Conservation (phyloP, 1,139 yeast genomes). For the Candida frijolesensis region DNA sequence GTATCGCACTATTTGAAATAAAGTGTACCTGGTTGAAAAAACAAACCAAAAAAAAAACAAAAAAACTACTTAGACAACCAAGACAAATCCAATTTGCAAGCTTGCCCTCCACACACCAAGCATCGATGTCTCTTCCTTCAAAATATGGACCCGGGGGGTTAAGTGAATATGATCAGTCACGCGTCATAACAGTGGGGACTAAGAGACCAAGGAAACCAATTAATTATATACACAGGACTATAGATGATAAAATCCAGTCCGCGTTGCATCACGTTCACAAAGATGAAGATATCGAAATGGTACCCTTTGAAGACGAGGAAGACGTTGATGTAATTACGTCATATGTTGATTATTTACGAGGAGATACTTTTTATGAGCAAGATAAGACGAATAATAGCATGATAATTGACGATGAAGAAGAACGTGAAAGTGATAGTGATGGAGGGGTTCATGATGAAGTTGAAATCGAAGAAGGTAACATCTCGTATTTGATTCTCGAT, state of each 20-base stretch:
- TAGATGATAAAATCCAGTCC: slow-evolving; percentile 36
- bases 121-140: slow-evolving; percentile 38
- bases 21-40: too few relatives aligned
- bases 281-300: slow-evolving; percentile 53
- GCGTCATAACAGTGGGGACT: slow-evolving; percentile 37
- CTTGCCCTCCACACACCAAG: too few relatives aligned
- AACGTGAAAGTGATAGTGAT: slow-evolving; percentile 16
- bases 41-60: too few relatives aligned
- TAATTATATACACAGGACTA: slow-evolving; percentile 29
- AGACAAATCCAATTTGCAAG: too few relatives aligned
- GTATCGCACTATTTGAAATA: too few relatives aligned
- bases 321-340: slow-evolving; percentile 51
- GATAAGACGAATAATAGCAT: slow-evolving; percentile 5
- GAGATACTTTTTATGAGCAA: slow-evolving; percentile 4
- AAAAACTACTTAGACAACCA: too few relatives aligned
- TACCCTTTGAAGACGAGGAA: slow-evolving; percentile 48
- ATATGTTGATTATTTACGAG: slow-evolving; percentile 22
- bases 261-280: slow-evolving; percentile 20
- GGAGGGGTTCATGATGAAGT: slow-evolving; percentile 6
- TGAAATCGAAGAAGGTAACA: slow-evolving; percentile 23
- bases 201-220: slow-evolving; percentile 20
- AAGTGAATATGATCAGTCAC: slow-evolving; percentile 26
- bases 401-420: slow-evolving; percentile 21
- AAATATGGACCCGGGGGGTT: slow-evolving; percentile 48
- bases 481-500: slow-evolving; percentile 61